Conservation (phyloP, 2,329 filamentous ascomycete species). For the Didymella sp. region DNA sequence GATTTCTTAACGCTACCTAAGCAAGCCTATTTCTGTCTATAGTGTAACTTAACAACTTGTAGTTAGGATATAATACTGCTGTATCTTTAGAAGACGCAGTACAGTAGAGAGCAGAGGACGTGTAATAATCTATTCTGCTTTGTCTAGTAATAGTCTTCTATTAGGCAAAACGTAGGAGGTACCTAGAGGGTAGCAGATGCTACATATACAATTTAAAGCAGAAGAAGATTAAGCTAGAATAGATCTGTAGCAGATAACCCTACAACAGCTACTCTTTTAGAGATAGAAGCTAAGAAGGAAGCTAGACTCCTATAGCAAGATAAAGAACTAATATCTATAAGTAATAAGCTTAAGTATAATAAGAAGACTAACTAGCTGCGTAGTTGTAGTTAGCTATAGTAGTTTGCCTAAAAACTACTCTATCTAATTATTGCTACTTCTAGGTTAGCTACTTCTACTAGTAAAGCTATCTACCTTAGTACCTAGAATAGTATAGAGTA, state of each 20-base stretch:
- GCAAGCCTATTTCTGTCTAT: neutral
- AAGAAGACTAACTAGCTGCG: neutral
- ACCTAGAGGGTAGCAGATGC: neutral
- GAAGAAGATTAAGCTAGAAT: neutral
- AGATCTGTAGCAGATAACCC: neutral
- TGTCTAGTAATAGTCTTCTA: neutral
- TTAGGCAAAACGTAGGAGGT: neutral
- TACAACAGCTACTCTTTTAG: neutral
- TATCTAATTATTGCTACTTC: conserved; percentile 1
- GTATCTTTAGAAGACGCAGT: neutral
- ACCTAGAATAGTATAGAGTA: neutral
- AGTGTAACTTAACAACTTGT: neutral
- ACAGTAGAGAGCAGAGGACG: neutral
- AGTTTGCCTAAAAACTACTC: conserved; percentile 3
- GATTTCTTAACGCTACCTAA: conserved; percentile 1
- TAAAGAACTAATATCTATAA: neutral
- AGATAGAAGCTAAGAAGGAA: conserved; percentile 10
- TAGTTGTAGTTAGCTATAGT: neutral
- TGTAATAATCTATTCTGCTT: neutral
- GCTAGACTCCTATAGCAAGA: neutral
- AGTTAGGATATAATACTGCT: conserved; percentile 1
- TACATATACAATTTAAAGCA: neutral
- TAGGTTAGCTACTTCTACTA: neutral
- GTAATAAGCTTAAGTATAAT: conserved; percentile 1
- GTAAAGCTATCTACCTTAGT: neutral